Base-by-base conservation (phyloP, 306 rosid genomes). In the Rosa rugosa region DNA sequence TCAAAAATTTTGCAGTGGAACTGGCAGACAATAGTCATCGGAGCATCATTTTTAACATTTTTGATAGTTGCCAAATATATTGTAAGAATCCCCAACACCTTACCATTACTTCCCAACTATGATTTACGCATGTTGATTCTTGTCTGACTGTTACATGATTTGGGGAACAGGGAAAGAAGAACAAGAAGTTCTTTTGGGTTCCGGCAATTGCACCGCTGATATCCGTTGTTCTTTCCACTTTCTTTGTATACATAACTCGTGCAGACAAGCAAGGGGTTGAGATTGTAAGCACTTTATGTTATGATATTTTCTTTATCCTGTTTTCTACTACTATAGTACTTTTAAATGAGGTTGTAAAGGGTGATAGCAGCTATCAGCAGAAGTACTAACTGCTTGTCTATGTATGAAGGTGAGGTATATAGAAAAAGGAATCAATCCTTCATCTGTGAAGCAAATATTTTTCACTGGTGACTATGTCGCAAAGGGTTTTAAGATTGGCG, bases 191-290 rank as follows among this genome's bases (percentile, higher is more conserved):
- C 77, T 95, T 95, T 90, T 92, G 98, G 99, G 92, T 92, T 81
- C 94, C 98, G 63, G 99, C 98, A 86, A 92, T 95, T 54, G 97
- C 97, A 8, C 99, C 99, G 0, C 80, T 95, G 80, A 87, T 91
- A 86, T 92, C 98, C 6, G 93, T 95, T 69, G 73, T 95, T 73
- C 77, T 95, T 81, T 93, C 99, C 82, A 95, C 99, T 42, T 73
- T 89, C 80, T 84, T 91, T 50, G 99, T 95, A 49, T 95, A 85
- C 87, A 79, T 95, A 83, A 95, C 99, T 20, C 99, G 75, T 79
- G 98, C 96, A 81, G 99, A 95, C 57, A 84, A 89, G 85, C 69
- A 87, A 18, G 99, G 99, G 38, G 99, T 92, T 63, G 95, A 76
- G 62, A 95, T 95, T 81, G 99, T 95, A 88, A 90, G 97, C 36